A percentile compares a stretch with the other conserved stretches of the same genome.
These are phyloP conservation scores for Pythium folliculosum DNA, from an alignment of 352 stramenopile genomes.

Conservation along the genomic window DNA sequence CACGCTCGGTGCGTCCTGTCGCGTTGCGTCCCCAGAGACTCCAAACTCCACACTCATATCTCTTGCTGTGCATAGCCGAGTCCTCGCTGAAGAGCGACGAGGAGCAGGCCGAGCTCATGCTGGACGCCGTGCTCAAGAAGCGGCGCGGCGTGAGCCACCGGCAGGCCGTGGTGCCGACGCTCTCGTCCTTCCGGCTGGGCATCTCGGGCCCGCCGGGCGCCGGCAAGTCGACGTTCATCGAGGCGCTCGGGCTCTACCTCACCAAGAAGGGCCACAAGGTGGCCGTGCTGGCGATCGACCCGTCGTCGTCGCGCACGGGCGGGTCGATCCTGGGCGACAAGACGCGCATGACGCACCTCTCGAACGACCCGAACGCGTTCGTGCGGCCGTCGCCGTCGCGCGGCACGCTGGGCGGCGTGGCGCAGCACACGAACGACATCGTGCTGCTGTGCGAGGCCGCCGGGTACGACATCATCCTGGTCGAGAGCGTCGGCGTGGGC, in stretches of 20 bases:
- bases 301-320: constrained; percentile 93
- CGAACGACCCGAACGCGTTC: constrained; percentile 90
- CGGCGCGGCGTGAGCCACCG: constrained; percentile 44
- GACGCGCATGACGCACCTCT: constrained; percentile 96
- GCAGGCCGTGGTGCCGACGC: constrained; percentile 21
- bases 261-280: constrained; percentile 85
- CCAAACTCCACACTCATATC: not conserved
- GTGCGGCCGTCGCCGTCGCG: constrained; percentile 91
- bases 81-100: constrained; percentile 72
- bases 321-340: constrained; percentile 98
- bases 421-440: constrained; percentile 89
- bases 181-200: constrained; percentile 84
- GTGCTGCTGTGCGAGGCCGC: constrained; percentile 94
- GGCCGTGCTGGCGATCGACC: constrained; percentile 96
- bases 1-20: constrained; percentile 50
- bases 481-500: constrained; percentile 97
- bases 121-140: constrained; percentile 80
- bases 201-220: constrained; percentile 92
- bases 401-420: constrained; percentile 76
- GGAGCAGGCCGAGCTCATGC: constrained; percentile 82
- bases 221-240: constrained; percentile 98
- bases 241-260: constrained; percentile 92
- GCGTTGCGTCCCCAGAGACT: not conserved
- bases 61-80: constrained; percentile 55
- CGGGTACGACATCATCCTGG: constrained; percentile 94